Conservation (phyloP, 306 rosid species). For the Dalbergia cochinchinensis region DNA sequence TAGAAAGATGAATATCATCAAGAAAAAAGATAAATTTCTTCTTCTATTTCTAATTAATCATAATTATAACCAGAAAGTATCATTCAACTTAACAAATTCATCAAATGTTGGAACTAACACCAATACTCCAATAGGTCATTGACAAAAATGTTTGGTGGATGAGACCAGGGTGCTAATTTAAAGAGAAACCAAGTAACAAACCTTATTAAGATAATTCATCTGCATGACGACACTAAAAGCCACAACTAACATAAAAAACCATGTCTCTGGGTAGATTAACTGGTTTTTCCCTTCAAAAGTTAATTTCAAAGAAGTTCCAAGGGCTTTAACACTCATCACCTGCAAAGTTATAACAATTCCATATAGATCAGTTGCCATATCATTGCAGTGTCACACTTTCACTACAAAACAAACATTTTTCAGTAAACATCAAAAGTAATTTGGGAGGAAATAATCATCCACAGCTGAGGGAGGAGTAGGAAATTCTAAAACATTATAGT, state of each 20-base stretch:
- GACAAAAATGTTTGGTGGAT: neutral
- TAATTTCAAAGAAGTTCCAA: slow-evolving; percentile 86
- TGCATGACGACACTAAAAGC: slow-evolving; percentile 74
- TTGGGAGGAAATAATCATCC: slow-evolving; percentile 14
- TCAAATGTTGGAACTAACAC: slow-evolving; percentile 4
- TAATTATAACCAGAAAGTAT: neutral
- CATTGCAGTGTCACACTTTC: slow-evolving; percentile 19
- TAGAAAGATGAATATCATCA: neutral
- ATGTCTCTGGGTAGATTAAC: slow-evolving; percentile 72
- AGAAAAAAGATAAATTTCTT: neutral
- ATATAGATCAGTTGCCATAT: slow-evolving; percentile 13
- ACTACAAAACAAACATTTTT: slow-evolving; percentile 30
- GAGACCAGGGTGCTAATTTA: slow-evolving; percentile 15
- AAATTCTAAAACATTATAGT: neutral
- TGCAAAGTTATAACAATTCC: slow-evolving; percentile 47
- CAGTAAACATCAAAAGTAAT: slow-evolving; percentile 10
- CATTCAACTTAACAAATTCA: slow-evolving; percentile 19
- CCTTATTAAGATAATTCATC: slow-evolving; percentile 93
- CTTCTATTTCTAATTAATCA: slow-evolving; percentile 14
- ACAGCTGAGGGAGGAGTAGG: slow-evolving; percentile 1
- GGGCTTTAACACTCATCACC: slow-evolving; percentile 98
- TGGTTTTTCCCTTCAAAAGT: slow-evolving; percentile 92
- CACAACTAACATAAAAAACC: slow-evolving; percentile 87
- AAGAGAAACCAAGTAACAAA: slow-evolving; percentile 45
- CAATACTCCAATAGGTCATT: neutral